A percentile compares a stretch with the other conserved stretches of the same genome.
These are phyloP conservation scores for Leccinellum luteum DNA, from an alignment of 768 basidiomycete genomes.

Conservation along the genomic window DNA sequence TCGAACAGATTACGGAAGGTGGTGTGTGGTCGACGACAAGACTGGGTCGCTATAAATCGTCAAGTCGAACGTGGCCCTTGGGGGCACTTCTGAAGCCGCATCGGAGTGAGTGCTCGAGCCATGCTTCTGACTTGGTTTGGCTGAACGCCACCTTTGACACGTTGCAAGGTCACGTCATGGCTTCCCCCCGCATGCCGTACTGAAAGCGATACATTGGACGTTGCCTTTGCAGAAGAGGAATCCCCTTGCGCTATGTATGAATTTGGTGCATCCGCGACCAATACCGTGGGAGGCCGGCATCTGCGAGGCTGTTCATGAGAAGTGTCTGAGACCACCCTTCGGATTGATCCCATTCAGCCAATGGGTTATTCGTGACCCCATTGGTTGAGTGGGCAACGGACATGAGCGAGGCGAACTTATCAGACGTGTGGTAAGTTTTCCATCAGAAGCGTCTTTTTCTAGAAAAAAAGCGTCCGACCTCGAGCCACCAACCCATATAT, in stretches of 20 bases:
- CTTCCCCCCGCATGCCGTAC: constrained; percentile 28
- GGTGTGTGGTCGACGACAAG: constrained; percentile 34
- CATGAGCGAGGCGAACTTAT: constrained; percentile 22
- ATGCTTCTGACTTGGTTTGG: not conserved
- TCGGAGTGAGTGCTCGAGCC: constrained; percentile 22
- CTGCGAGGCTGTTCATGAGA: constrained; percentile 11
- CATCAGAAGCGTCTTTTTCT: constrained; percentile 24
- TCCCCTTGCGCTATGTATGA: constrained; percentile 16
- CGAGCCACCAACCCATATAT: constrained; percentile 14
- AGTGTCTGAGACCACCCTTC: constrained; percentile 15
- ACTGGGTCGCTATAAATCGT: constrained; percentile 38
- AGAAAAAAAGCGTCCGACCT: constrained; percentile 29
- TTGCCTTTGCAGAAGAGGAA: constrained; percentile 21
- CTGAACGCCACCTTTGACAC: not conserved
- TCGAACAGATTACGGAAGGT: constrained; percentile 38
- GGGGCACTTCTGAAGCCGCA: constrained; percentile 25
- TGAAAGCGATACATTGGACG: constrained; percentile 25
- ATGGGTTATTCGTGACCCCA: constrained; percentile 32
- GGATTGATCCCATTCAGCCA: constrained; percentile 31
- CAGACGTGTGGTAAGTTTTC: constrained; percentile 28
- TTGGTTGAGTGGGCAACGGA: constrained; percentile 14
- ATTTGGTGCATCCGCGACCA: constrained; percentile 36
- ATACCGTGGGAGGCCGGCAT: constrained; percentile 23
- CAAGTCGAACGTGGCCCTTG: constrained; percentile 28
- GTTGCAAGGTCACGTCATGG: constrained; percentile 26